These are phyloP conservation scores for Phytophthora macrochlamydospora DNA, from an alignment of 352 stramenopile genomes.

Conservation along the genomic window DNA sequence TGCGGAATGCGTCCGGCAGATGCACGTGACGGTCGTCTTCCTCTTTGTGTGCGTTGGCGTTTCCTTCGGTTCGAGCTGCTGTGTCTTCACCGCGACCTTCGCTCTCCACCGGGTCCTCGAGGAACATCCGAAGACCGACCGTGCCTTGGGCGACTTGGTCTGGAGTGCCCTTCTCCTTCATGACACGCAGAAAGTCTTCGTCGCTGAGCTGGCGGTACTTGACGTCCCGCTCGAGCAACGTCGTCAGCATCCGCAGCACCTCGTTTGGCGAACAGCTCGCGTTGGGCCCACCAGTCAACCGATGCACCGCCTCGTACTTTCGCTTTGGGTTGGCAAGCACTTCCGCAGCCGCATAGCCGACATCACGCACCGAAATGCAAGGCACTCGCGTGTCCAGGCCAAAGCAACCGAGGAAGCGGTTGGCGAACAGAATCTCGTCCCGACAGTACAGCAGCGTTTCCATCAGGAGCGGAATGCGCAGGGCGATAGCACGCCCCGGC, in stretches of 20 bases:
- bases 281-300: constrained; percentile 40
- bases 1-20: constrained; percentile 39
- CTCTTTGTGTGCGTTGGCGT: constrained; percentile 2
- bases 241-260: constrained; percentile 41
- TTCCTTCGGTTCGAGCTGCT: constrained; percentile 9
- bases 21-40: constrained; percentile 13
- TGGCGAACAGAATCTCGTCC: constrained; percentile 75
- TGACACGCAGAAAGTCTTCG: constrained; percentile 38
- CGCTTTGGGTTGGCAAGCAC: constrained; percentile 50
- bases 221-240: constrained; percentile 45
- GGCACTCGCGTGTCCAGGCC: constrained; percentile 48
- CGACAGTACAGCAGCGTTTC: constrained; percentile 78
- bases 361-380: constrained; percentile 71
- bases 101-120: constrained; percentile 34
- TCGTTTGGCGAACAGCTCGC: constrained; percentile 54
- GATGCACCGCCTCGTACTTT: constrained; percentile 66
- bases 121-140: constrained; percentile 55
- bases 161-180: constrained; percentile 59
- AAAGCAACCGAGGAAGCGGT: constrained; percentile 65
- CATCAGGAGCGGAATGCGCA: constrained; percentile 78
- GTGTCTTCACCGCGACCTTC: constrained; percentile 19
- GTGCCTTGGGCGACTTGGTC: constrained; percentile 55
- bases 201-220: constrained; percentile 61
- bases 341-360: constrained; percentile 53
- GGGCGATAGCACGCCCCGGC: constrained; percentile 46